Percentiles rank a stretch among this genome's conserved stretches.
phyloP scores from a whole-genome alignment of 441 rosid species.

The Hura crepitans region DNA sequence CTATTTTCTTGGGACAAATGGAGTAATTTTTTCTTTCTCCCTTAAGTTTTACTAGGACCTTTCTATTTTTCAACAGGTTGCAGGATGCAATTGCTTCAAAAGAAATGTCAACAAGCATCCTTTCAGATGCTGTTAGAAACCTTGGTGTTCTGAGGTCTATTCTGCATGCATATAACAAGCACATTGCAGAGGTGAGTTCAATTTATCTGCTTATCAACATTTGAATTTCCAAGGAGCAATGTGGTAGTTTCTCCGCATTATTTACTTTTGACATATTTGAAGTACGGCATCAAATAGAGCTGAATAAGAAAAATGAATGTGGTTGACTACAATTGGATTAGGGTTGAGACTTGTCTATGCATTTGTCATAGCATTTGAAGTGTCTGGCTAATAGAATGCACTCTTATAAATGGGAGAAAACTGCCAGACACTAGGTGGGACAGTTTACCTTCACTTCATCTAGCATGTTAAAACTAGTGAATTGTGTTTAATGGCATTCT shows the following conservation, averaged over 20 bases:
- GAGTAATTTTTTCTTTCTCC: too few relatives aligned
- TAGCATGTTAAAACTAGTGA: not conserved
- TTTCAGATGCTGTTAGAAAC: constrained; percentile 54
- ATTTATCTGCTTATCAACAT: not conserved
- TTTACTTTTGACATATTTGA: not conserved
- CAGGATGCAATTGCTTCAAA: constrained; percentile 41
- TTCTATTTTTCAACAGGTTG: constrained; percentile 43
- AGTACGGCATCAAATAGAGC: not conserved
- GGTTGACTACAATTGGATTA: not conserved
- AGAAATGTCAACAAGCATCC: constrained; percentile 30
- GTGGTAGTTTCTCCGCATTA: constrained; percentile 2
- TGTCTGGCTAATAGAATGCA: not conserved
- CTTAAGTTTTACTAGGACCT: not conserved
- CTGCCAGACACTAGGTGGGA: not conserved
- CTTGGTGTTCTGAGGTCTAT: constrained; percentile 45
- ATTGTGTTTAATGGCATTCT: not conserved
- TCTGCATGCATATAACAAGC: constrained; percentile 66
- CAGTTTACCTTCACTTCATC: not conserved
- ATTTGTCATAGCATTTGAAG: not conserved
- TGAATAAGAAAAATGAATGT: not conserved
- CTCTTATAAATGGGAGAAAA: not conserved
- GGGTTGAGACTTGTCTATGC: not conserved
- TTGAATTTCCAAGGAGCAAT: not conserved
- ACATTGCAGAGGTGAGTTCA: constrained; percentile 72
- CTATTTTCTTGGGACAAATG: too few relatives aligned